Evolutionary conservation across 805 yeast species (phyloP), one percentile per base, ranked within the genome.

Genomic region (Saccharomycopsis amapae): DNA sequence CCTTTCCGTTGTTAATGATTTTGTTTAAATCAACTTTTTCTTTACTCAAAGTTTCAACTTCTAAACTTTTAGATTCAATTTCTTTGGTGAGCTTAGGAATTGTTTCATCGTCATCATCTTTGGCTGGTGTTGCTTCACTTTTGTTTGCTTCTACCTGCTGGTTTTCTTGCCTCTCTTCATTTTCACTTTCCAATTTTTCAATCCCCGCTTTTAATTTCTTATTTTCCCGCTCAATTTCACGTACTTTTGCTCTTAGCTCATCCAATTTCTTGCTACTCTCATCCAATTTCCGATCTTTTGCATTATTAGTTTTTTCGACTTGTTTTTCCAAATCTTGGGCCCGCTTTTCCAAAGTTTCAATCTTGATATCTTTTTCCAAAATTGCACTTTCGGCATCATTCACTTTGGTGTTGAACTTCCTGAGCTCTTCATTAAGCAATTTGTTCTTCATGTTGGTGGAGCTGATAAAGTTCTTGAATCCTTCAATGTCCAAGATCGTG

Each of bases 401-500:
- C 13, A 52, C 17, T 35, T 44, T 53, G 9, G 38, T 37, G 26
- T 51, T 54, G 4, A 73, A 57, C 25, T 73, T 69, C 44, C 79
- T 70, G 56, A 89, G 63, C 58, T 90, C 97, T 1, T 69, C 72
- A 53, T 73, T 77, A 48, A 82, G 67, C 64, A 89, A 60, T 1
- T 67, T 67, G 26, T 74, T 77, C 56, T 84, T 83, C 42, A 76
- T 69, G 18, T 72, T 73, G 42, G 85, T 60, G 25, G 84, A 79
- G 32, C 71, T 68, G 41, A 90, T 69, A 61, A 80, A 89, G 34
- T 81, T 87, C 28, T 79, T 76, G 33, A 90, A 66, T 5, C 76
- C 67, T 7, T 78, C 85, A 1, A 82, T 76, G 57, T 90, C 96
- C 1, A 81, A 66, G 19, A 93, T 76, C 30, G 81, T 73, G 1